phyloP scores from a whole-genome alignment of 202 grass and related monocot species.

The Elaeis oleifera region DNA sequence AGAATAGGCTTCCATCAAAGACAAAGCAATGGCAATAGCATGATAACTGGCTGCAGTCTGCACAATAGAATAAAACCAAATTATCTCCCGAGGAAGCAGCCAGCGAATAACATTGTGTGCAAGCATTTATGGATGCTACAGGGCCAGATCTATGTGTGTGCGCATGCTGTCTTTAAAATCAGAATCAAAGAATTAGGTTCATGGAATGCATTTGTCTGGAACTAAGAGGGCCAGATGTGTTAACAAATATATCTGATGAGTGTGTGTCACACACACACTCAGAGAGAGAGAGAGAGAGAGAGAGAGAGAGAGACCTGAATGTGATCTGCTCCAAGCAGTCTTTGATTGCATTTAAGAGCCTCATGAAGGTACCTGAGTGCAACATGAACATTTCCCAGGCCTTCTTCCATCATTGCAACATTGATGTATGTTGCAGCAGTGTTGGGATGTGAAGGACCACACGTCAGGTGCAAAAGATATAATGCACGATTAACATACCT shows the following conservation, averaged over 20 bases:
- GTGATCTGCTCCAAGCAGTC: conserved; percentile 88
- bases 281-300: conserved; percentile 15
- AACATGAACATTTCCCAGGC: conserved; percentile 92
- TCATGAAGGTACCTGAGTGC: conserved; percentile 88
- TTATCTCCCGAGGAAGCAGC: too few species aligned
- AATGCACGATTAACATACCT: conserved; percentile 98
- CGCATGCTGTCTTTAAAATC: too few species aligned
- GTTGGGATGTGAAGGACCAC: conserved; percentile 94
- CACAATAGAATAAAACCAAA: background rate
- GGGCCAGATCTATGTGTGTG: too few species aligned
- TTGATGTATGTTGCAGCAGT: conserved; percentile 99
- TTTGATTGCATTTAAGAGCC: conserved; percentile 94
- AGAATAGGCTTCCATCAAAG: conserved; percentile 99
- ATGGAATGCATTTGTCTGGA: too few species aligned
- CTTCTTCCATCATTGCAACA: conserved; percentile 99
- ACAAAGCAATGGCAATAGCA: conserved; percentile 97
- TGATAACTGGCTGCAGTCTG: conserved; percentile 99
- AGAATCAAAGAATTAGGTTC: too few species aligned
- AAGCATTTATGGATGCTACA: too few species aligned
- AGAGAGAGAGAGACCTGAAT: conserved; percentile 70
- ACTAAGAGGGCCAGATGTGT: too few species aligned
- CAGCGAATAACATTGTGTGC: too few species aligned
- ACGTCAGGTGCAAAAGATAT: conserved; percentile 88
- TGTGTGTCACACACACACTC: background rate
- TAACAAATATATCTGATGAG: background rate